Percentiles rank a stretch among this genome's conserved stretches.
Conservation (phyloP, 2,329 filamentous ascomycete species). For the Pleurostoma richardsiae region DNA sequence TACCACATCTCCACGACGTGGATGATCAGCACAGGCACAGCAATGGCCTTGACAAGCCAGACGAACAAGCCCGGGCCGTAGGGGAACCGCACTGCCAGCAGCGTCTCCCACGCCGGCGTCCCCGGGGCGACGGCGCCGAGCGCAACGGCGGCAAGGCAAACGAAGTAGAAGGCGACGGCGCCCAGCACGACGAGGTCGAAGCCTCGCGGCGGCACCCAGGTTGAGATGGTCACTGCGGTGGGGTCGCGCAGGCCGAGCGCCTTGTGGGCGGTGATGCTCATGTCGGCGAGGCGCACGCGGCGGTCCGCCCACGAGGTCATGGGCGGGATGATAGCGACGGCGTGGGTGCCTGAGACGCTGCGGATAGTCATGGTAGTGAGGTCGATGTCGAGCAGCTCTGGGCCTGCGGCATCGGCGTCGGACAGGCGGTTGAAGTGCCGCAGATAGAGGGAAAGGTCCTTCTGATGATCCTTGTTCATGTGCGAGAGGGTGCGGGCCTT, state of each 20-base stretch:
- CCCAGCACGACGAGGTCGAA: slow-evolving; percentile 49
- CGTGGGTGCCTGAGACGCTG: slow-evolving; percentile 40
- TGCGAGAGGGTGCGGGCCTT: slow-evolving; percentile 56
- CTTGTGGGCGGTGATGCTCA: slow-evolving; percentile 54
- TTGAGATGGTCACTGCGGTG: slow-evolving; percentile 15
- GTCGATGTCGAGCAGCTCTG: slow-evolving; percentile 61
- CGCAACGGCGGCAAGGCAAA: slow-evolving; percentile 5
- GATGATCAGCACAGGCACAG: slow-evolving; percentile 54
- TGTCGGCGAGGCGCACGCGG: slow-evolving; percentile 65
- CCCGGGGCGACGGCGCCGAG: slow-evolving; percentile 28
- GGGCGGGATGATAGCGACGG: slow-evolving; percentile 64
- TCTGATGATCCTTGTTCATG: slow-evolving; percentile 81
- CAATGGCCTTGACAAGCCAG: slow-evolving; percentile 53
- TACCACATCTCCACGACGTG: slow-evolving; percentile 61
- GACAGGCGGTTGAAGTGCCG: slow-evolving; percentile 62
- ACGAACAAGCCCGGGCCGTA: slow-evolving; percentile 53
- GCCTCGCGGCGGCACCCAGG: slow-evolving; percentile 33
- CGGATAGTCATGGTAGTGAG: slow-evolving; percentile 57
- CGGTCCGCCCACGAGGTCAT: slow-evolving; percentile 64
- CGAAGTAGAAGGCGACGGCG: slow-evolving; percentile 49
- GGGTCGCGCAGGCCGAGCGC: slow-evolving; percentile 51
- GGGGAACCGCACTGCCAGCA: slow-evolving; percentile 45
- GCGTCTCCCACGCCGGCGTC: slow-evolving; percentile 40
- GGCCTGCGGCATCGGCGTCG: slow-evolving; percentile 18
- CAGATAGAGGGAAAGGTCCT: slow-evolving; percentile 73